These are phyloP conservation scores for Globisporangium orthogonon DNA, from an alignment of 352 stramenopile genomes.

Conservation along the genomic window DNA sequence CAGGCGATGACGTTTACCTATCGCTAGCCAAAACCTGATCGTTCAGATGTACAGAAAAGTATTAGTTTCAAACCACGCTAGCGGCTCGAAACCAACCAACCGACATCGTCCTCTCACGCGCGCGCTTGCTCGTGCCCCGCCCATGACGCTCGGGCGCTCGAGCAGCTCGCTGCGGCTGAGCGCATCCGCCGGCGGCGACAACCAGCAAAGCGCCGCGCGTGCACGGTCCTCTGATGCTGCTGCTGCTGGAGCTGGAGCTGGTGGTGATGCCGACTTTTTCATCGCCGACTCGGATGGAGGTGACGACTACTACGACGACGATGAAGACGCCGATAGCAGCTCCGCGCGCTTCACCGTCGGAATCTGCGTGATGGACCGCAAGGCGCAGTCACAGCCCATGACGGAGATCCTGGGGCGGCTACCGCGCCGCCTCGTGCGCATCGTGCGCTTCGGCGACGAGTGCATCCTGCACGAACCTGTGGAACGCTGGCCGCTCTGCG, in stretches of 20 bases:
- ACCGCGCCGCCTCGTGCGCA: conserved; percentile 86
- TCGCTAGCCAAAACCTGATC: too few species aligned
- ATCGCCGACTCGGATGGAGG: conserved; percentile 10
- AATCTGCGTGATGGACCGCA: conserved; percentile 99
- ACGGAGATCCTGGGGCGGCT: conserved; percentile 93
- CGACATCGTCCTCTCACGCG: background rate
- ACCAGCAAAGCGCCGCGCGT: background rate
- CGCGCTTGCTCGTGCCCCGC: too few species aligned
- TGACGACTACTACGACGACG: conserved; percentile 1
- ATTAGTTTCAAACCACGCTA: too few species aligned
- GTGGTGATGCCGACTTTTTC: conserved; percentile 11
- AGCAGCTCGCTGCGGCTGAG: conserved; percentile 9
- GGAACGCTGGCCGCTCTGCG: conserved; percentile 90
- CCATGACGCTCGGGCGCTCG: conserved; percentile 13
- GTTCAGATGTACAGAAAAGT: too few species aligned
- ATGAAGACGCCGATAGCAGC: background rate
- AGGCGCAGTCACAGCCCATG: conserved; percentile 94
- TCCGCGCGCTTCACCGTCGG: conserved; percentile 70
- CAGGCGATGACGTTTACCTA: too few species aligned
- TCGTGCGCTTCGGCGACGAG: conserved; percentile 97
- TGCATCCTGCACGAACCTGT: conserved; percentile 93
- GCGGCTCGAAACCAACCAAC: background rate
- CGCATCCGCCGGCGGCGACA: conserved; percentile 1
- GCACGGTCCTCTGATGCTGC: background rate
- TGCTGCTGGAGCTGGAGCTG: background rate